Base-by-base conservation (phyloP, 1,284 basidiomycete species). In the Schizophyllum commune region DNA sequence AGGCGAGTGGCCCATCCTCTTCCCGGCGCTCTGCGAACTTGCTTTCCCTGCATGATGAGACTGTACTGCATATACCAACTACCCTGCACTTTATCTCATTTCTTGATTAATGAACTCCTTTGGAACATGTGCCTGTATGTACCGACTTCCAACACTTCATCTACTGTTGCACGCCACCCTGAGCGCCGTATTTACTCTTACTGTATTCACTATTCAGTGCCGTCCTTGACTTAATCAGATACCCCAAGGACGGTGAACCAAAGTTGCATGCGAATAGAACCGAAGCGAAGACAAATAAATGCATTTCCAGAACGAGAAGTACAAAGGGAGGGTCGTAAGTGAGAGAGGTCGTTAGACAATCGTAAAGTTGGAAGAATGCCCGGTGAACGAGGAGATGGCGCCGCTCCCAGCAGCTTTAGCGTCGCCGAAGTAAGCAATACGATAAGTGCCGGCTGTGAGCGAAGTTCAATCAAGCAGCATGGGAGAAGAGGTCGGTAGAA, bases 391-490 rank as follows among this genome's bases (percentile, higher is more conserved):
- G 13, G 75, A 76, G 63, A 90, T 85, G 51, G 75, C 70, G 2
- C 89, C 87, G 54, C 83, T 74, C 52, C 86, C 52, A 8, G 64
- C 69, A 9, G 83, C 75, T 73, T 92, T 93, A 15, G 83, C 79
- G 71, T 92, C 89, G 9, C 90, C 91, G 63, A 83, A 84, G 71
- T 92, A 93, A 55, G 73, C 75, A 47, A 93, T 71, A 32, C 88
- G 83, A 71, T 93, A 93, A 9, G 79, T 83, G 33, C 86, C 87
- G 52, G 80, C 86, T 86, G 63, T 19, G 15, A 21, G 11, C 9
- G 20, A 13, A 4, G 11, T 13, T 55, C 27, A 57, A 32, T 17
- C 19, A 20, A 60, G 33, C 39, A 59, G 52, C 52, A 54, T 32
- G 56, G 56, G 15, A 57, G 27, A 32, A 55, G 53, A 58, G 27